Percentiles rank a stretch among this genome's conserved stretches.
Evolutionary conservation across 352 stramenopile species (phyloP).

Genomic region (Phytophthora constricta): DNA sequence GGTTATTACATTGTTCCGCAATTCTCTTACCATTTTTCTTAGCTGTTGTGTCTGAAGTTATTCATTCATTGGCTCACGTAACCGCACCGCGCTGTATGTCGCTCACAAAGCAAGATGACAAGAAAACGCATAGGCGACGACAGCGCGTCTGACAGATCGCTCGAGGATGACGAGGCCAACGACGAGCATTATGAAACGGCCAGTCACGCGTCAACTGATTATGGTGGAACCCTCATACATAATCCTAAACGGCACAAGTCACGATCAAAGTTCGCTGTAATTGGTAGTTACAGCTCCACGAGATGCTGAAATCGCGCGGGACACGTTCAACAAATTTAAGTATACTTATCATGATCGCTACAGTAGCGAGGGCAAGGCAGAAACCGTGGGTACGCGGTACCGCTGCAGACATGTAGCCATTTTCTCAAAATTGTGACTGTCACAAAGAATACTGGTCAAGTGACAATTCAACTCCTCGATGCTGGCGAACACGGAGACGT

Average conservation of each 20-base stretch:
- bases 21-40: no score
- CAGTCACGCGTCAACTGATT: neutral
- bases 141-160: no score
- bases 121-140: no score
- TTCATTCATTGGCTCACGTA: no score
- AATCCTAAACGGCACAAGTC: neutral
- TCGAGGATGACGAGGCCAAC: neutral
- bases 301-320: neutral
- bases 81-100: no score
- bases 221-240: neutral
- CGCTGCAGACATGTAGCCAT: neutral
- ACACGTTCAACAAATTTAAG: neutral
- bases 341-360: neutral
- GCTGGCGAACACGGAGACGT: neutral
- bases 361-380: neutral
- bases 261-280: neutral
- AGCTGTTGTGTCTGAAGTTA: no score
- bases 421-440: neutral
- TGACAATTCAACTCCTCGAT: neutral
- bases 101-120: no score
- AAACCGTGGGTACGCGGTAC: neutral
- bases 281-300: neutral
- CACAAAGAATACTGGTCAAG: neutral
- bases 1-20: no score
- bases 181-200: neutral